phyloP scores from a whole-genome alignment of 2,329 filamentous ascomycete genomes.

The Sporothrix phasma region DNA sequence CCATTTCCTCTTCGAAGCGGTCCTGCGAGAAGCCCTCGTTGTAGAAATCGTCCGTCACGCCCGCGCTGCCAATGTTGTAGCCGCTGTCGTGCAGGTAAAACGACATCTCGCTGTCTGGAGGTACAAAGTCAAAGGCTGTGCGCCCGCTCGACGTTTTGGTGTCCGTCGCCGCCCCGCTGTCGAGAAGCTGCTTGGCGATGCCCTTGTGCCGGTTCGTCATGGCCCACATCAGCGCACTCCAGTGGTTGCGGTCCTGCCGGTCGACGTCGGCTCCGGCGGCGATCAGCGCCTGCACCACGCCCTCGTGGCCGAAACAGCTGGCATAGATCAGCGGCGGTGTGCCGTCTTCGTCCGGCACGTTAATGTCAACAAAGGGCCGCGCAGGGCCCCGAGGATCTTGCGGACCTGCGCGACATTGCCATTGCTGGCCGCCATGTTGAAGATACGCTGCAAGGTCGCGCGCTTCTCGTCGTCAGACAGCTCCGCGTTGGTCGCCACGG shows the following conservation, averaged over 20 bases:
- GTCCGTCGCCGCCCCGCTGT: conserved; percentile 90
- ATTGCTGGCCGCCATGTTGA: conserved; percentile 95
- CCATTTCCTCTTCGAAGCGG: conserved; percentile 92
- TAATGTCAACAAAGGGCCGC: conserved; percentile 68
- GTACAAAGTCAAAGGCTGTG: conserved; percentile 91
- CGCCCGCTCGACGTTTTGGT: conserved; percentile 89
- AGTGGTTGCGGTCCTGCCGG: conserved; percentile 89
- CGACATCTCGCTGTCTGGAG: conserved; percentile 91
- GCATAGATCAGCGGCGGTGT: conserved; percentile 96
- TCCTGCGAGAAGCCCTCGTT: conserved; percentile 85
- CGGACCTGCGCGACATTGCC: conserved; percentile 77
- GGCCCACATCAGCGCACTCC: conserved; percentile 98
- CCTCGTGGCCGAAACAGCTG: conserved; percentile 92
- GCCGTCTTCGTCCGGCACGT: conserved; percentile 84
- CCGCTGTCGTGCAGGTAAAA: conserved; percentile 92
- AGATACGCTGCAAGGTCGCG: conserved; percentile 69
- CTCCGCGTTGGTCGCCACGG: conserved; percentile 63
- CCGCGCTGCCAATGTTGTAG: conserved; percentile 75
- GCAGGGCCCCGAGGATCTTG: conserved; percentile 66
- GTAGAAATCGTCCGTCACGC: conserved; percentile 84
- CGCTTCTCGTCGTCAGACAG: conserved; percentile 68
- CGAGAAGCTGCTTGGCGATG: conserved; percentile 84
- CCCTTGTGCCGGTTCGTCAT: conserved; percentile 98
- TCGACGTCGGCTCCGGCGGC: conserved; percentile 82
- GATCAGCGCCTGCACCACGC: conserved; percentile 74